Evolutionary conservation across 2,329 filamentous ascomycete genomes (phyloP).

Genomic region (Cercospora citrullina): DNA sequence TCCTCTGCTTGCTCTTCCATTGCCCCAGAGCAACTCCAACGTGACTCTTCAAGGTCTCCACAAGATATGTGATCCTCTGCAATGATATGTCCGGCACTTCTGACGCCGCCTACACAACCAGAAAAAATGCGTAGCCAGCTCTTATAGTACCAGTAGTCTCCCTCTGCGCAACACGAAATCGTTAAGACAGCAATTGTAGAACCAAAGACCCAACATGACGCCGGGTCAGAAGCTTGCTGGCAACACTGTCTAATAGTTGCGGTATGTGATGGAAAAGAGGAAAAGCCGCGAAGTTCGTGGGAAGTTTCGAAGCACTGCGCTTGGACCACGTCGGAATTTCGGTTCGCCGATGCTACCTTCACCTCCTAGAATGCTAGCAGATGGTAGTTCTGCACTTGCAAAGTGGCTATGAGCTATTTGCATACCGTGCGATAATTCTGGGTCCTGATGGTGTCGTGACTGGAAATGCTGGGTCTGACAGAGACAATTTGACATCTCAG

Average conservation of each 20-base stretch:
- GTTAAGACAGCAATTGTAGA: slow-evolving; percentile 26
- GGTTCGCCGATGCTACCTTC: background rate
- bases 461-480: background rate
- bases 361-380: no score
- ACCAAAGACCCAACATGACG: slow-evolving; percentile 17
- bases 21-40: background rate
- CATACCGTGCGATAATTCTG: no score
- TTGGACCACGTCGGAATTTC: background rate
- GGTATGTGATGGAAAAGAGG: slow-evolving; percentile 4
- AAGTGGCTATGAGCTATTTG: background rate
- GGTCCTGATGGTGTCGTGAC: no score
- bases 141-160: slow-evolving; percentile 33
- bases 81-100: slow-evolving; percentile 29
- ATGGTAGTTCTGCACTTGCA: background rate
- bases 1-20: background rate
- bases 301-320: slow-evolving; percentile 6
- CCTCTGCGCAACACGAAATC: slow-evolving; percentile 33
- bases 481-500: background rate
- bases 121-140: slow-evolving; percentile 31
- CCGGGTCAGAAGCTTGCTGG: slow-evolving; percentile 14
- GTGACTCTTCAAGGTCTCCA: background rate
- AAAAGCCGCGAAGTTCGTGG: slow-evolving; percentile 3
- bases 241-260: slow-evolving; percentile 17
- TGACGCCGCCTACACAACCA: slow-evolving; percentile 33
- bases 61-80: background rate